phyloP scores from a whole-genome alignment of 176 grass and related monocot genomes.

The bread wheat (Triticum aestivum) region DNA sequence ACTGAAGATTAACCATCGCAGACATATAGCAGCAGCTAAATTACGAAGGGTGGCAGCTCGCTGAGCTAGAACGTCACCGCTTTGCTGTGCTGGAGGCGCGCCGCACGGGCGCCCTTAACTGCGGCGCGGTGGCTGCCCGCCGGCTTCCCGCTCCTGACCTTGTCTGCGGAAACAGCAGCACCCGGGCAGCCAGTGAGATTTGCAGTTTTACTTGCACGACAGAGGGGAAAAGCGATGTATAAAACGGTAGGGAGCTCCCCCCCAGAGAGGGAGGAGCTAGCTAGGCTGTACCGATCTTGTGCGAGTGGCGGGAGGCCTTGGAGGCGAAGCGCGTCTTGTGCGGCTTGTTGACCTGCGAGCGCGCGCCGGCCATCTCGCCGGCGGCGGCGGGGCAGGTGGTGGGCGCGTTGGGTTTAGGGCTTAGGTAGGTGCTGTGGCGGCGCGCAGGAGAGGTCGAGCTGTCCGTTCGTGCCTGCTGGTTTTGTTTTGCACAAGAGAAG shows the following conservation, averaged over 20 bases:
- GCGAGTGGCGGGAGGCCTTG: slow-evolving; percentile 80
- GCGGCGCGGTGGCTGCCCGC: slow-evolving; percentile 45
- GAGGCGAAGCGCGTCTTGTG: slow-evolving; percentile 91
- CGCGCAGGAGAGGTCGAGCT: too few relatives aligned
- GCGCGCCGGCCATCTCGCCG: slow-evolving; percentile 54
- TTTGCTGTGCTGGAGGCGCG: slow-evolving; percentile 84
- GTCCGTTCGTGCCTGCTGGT: too few relatives aligned
- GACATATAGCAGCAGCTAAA: background rate
- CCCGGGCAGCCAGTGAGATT: background rate
- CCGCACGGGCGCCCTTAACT: slow-evolving; percentile 64
- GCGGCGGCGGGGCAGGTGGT: background rate
- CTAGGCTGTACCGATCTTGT: slow-evolving; percentile 40
- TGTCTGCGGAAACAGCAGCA: slow-evolving; percentile 46
- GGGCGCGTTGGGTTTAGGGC: background rate
- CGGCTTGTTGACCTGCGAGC: slow-evolving; percentile 86
- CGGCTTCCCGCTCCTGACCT: slow-evolving; percentile 54
- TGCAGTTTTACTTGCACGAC: too few relatives aligned
- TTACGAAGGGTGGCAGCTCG: background rate
- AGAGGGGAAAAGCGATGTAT: background rate
- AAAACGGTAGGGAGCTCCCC: background rate
- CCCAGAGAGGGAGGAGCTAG: background rate
- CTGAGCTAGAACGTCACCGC: slow-evolving; percentile 32
- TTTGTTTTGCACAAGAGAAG: too few relatives aligned
- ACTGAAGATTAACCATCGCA: background rate
- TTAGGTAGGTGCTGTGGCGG: background rate